These are phyloP conservation scores for Phytophthora cryptogea DNA, from an alignment of 352 stramenopile genomes.

Conservation along the genomic window DNA sequence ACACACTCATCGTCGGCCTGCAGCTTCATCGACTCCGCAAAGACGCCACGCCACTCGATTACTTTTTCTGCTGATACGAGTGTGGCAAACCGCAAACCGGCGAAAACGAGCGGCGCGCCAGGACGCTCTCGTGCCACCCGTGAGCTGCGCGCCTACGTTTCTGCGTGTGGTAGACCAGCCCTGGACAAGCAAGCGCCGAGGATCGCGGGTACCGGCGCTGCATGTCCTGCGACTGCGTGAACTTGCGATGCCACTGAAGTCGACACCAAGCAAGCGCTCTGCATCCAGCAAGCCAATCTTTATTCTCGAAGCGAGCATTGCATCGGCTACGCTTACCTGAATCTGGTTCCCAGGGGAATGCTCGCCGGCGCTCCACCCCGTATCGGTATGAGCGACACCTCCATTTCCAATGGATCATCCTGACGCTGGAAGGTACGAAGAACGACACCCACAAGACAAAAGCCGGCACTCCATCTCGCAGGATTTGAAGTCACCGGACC, in stretches of 20 bases:
- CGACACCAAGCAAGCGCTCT: not conserved
- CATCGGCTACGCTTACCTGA: not conserved
- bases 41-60: constrained; percentile 3
- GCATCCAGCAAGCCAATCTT: not conserved
- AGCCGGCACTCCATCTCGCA: constrained; percentile 15
- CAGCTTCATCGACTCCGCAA: not conserved
- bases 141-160: constrained; percentile 13
- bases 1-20: not conserved
- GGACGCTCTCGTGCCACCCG: not conserved
- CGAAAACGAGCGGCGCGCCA: not conserved
- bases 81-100: constrained; percentile 4
- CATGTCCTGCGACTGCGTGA: constrained; percentile 1
- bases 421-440: constrained; percentile 1
- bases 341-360: not conserved
- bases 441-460: constrained; percentile 10
- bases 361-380: too few species aligned
- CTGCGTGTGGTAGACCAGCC: constrained; percentile 14
- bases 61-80: constrained; percentile 8
- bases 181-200: constrained; percentile 7
- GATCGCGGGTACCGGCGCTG: constrained; percentile 4
- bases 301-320: not conserved
- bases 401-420: not conserved
- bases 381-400: too few species aligned
- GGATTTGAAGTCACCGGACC: constrained; percentile 16
- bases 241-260: not conserved